These are phyloP conservation scores for Wickerhamomyces subpelliculosus DNA, from an alignment of 805 yeast genomes.

Conservation along the genomic window DNA sequence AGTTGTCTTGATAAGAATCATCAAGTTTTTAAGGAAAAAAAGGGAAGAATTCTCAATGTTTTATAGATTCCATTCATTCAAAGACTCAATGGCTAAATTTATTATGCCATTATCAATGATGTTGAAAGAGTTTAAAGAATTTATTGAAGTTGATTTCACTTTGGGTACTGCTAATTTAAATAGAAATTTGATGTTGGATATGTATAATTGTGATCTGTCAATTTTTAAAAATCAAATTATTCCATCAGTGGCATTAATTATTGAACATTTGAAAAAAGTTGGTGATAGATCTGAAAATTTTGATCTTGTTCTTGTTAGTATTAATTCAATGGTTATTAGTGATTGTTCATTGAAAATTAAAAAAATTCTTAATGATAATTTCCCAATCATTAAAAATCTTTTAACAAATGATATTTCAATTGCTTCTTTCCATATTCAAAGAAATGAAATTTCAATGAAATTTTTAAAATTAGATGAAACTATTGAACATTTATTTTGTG, in stretches of 20 bases:
- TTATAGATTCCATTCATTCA: neutral
- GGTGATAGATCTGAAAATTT: neutral
- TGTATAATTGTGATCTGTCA: neutral
- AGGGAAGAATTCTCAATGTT: neutral
- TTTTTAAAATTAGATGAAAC: neutral
- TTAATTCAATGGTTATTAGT: neutral
- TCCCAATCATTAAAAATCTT: neutral
- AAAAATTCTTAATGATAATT: neutral
- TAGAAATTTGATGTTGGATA: neutral
- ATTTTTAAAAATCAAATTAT: neutral
- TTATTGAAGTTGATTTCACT: neutral
- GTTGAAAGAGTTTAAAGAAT: neutral
- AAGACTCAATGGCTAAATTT: neutral
- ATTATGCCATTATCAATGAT: neutral
- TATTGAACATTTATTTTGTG: neutral
- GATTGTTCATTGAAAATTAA: neutral
- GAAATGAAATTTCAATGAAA: slow-evolving; percentile 1
- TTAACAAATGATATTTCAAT: neutral
- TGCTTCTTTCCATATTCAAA: neutral
- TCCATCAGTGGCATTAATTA: neutral
- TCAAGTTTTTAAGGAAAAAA: neutral
- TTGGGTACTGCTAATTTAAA: neutral
- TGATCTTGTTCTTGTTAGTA: neutral
- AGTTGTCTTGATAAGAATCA: neutral
- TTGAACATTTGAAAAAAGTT: neutral